These are phyloP conservation scores for Bromus sterilis DNA, from an alignment of 176 grass and related monocot genomes.

Conservation along the genomic window DNA sequence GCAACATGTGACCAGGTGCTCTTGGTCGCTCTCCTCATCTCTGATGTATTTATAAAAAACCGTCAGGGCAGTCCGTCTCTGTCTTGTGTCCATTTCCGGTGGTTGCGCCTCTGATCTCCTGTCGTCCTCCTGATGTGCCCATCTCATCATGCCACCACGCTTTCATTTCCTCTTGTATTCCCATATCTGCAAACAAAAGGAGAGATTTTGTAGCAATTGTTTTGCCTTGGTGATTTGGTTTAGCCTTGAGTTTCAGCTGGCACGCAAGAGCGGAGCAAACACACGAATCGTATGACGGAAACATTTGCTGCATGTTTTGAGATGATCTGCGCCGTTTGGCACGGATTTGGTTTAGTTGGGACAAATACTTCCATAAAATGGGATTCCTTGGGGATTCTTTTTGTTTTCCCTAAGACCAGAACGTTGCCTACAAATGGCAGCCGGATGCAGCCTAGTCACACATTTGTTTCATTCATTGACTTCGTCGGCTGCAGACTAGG, in stretches of 20 bases:
- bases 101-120: background rate
- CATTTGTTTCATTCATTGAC: background rate
- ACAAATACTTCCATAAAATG: background rate
- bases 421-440: background rate
- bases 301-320: background rate
- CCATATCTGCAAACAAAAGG: too few species aligned
- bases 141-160: background rate
- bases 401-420: background rate
- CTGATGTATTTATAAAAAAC: background rate
- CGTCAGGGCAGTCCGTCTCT: background rate
- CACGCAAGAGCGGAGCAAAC: too few species aligned
- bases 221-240: too few species aligned
- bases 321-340: background rate
- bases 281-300: too few species aligned
- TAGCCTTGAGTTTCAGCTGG: too few species aligned
- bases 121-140: background rate
- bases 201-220: too few species aligned
- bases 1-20: conserved; percentile 4
- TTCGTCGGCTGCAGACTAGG: background rate
- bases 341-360: background rate
- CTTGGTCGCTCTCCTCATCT: background rate
- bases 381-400: background rate
- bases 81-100: background rate
- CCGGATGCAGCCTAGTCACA: background rate
- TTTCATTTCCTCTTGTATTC: too few species aligned